Evolutionary conservation across 768 basidiomycete species (phyloP), one percentile per base, ranked within the genome.

Genomic region (Mycena epipterygia): DNA sequence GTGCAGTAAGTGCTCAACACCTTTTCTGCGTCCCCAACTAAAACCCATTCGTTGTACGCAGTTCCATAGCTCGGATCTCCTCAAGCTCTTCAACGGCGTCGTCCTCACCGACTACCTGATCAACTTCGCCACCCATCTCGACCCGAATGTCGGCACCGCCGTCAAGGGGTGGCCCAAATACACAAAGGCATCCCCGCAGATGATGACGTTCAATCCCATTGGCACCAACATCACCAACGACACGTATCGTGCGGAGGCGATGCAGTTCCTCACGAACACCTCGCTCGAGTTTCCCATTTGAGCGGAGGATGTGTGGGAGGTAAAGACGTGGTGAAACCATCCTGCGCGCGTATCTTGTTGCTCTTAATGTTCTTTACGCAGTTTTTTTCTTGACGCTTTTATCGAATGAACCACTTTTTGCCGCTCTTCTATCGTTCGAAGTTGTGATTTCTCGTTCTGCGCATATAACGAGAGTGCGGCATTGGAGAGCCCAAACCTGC

Each of bases 121-220:
- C 59, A 74, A 79, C 65, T 84, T 84, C 68, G 76, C 70, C 19
- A 75, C 67, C 61, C 73, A 70, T 11, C 77, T 80, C 55, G 73
- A 84, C 71, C 84, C 77, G 0, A 89, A 89, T 16, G 37, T 39
- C 71, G 80, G 75, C 17, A 58, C 68, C 16, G 74, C 71, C 4
- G 80, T 79, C 27, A 42, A 81, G 27, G 68, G 75, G 19, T 88
- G 86, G 87, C 86, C 87, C 0, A 76, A 79, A 55, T 88, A 87
- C 55, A 78, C 77, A 14, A 64, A 74, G 0, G 62, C 39, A 0
- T 73, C 77, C 6, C 81, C 82, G 11, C 74, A 78, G 33, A 74
- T 83, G 21, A 78, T 81, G 23, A 77, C 75, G 14, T 73, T 75
- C 49, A 51, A 74, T n/a, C 75, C 5, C 39, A 17, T 41, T 4